Evolutionary conservation across 140 eudicot species (phyloP).

Genomic region (Ambrosia hybrid): DNA sequence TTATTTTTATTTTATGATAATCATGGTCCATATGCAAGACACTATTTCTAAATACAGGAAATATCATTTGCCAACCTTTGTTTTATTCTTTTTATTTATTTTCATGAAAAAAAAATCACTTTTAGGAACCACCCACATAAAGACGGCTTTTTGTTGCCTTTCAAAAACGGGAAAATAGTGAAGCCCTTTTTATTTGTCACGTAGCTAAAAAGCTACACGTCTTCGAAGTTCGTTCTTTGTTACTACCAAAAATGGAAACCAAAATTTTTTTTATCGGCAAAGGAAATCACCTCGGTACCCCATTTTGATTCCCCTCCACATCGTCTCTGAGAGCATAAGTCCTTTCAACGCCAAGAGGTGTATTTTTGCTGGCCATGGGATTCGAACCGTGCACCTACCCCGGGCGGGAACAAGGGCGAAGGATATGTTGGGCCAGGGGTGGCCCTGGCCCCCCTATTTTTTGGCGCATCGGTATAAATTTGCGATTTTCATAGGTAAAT

Average conservation of each 20-base stretch:
- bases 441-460: too few species aligned
- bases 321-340: too few species aligned
- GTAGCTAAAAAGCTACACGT: constrained; percentile 23
- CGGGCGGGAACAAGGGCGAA: too few species aligned
- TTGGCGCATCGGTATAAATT: too few species aligned
- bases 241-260: not conserved
- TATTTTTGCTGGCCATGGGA: too few species aligned
- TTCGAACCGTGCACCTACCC: too few species aligned
- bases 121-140: constrained; percentile 22
- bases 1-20: not conserved
- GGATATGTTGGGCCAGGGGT: too few species aligned
- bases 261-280: too few species aligned
- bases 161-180: constrained; percentile 20
- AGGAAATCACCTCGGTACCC: too few species aligned
- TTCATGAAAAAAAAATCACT: not conserved
- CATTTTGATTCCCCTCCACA: too few species aligned
- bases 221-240: constrained; percentile 9
- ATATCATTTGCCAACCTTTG: constrained; percentile 2
- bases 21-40: constrained; percentile 22
- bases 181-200: constrained; percentile 18
- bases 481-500: too few species aligned
- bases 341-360: too few species aligned
- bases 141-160: constrained; percentile 25
- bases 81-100: constrained; percentile 7
- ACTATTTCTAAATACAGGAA: constrained; percentile 17